Conservation (phyloP, 495 filamentous ascomycete species). For the Podospora pseudocomata region DNA sequence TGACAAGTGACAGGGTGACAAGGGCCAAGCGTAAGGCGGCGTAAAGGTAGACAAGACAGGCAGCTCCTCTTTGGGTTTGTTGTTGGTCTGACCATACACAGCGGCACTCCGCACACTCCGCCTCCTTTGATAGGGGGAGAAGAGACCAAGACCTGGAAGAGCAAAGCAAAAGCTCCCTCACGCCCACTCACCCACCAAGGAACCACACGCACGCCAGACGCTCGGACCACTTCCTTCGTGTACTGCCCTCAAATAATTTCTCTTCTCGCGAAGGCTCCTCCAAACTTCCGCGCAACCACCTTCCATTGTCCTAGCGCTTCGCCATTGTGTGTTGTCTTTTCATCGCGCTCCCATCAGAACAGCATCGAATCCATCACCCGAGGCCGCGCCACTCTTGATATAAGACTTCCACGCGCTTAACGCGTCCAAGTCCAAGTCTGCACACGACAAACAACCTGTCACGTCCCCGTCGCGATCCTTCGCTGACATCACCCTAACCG, state of each 20-base stretch:
- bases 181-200: slow-evolving; percentile 9
- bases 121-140: slow-evolving; percentile 2
- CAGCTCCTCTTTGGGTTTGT: background rate
- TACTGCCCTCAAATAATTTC: slow-evolving; percentile 34
- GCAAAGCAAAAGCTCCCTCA: background rate
- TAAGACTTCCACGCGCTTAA: slow-evolving; percentile 26
- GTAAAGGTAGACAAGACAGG: background rate
- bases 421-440: slow-evolving; percentile 28
- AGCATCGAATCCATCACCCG: slow-evolving; percentile 26
- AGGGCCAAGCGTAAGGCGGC: background rate
- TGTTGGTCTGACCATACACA: slow-evolving; percentile 14
- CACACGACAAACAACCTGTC: slow-evolving; percentile 18
- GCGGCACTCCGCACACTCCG: background rate
- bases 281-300: slow-evolving; percentile 29
- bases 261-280: slow-evolving; percentile 27
- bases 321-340: slow-evolving; percentile 23
- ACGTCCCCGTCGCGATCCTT: slow-evolving; percentile 10
- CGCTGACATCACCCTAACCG: slow-evolving; percentile 26
- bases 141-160: background rate
- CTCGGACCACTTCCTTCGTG: slow-evolving; percentile 29
- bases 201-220: slow-evolving; percentile 25
- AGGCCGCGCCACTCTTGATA: slow-evolving; percentile 11
- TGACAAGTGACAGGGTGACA: slow-evolving; percentile 1
- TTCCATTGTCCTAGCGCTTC: slow-evolving; percentile 24
- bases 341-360: slow-evolving; percentile 16